A percentile compares a stretch with the other conserved stretches of the same genome.
phyloP scores from a whole-genome alignment of 768 basidiomycete genomes.

The Terana coerulea region DNA sequence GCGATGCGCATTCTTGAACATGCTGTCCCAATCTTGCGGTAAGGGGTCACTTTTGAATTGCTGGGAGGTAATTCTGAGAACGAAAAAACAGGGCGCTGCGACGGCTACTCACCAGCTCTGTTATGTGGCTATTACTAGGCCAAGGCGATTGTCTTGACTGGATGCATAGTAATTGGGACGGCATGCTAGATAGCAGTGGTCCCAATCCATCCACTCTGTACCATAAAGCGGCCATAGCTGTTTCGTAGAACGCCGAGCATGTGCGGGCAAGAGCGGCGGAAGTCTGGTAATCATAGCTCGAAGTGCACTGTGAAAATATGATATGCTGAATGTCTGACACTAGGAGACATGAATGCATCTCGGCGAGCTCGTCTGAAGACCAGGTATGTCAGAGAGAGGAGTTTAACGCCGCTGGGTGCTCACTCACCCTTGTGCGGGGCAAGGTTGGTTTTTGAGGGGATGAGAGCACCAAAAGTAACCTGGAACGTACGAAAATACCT shows the following conservation, averaged over 20 bases:
- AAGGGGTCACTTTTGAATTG: neutral
- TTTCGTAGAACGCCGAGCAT: neutral
- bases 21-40: neutral
- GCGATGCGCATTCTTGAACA: conserved; percentile 4
- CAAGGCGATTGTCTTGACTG: neutral
- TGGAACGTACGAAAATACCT: no score
- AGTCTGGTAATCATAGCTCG: neutral
- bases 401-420: no score
- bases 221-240: conserved; percentile 4
- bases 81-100: no score
- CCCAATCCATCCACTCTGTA: neutral
- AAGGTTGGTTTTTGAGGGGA: no score
- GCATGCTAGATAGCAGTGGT: neutral
- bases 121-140: neutral
- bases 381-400: no score
- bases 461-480: no score
- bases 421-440: no score
- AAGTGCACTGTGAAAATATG: neutral
- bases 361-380: no score
- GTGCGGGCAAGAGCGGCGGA: neutral
- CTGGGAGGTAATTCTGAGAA: no score
- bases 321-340: neutral
- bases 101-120: neutral
- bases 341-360: neutral
- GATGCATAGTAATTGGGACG: neutral